phyloP scores from a whole-genome alignment of 805 yeast species.

The Yarrowia alimentaria region DNA sequence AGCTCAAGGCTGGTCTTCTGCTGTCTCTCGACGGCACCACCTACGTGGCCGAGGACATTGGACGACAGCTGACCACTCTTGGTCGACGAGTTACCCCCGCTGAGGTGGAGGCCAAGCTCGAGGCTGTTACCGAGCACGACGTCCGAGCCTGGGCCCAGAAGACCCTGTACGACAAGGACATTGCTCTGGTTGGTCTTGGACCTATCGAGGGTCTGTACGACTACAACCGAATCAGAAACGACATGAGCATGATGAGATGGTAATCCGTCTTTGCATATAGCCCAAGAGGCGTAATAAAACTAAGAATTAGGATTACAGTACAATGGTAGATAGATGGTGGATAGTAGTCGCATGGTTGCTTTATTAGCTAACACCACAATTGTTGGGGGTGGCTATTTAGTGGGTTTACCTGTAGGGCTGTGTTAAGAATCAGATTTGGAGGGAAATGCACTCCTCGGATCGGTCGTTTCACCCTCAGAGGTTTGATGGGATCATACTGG shows the following conservation, averaged over 20 bases:
- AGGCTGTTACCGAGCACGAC: conserved; percentile 72
- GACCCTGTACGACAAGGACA: conserved; percentile 70
- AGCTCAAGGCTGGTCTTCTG: conserved; percentile 85
- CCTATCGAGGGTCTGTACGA: conserved; percentile 70
- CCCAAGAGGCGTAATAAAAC: conserved; percentile 12
- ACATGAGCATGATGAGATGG: conserved; percentile 45
- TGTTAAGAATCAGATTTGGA: no score
- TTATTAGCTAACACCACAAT: no score
- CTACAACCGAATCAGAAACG: conserved; percentile 56
- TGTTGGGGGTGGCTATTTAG: no score
- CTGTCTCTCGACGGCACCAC: conserved; percentile 92
- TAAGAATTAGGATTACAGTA: no score
- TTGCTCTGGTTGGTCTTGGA: conserved; percentile 91
- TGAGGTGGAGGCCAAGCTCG: conserved; percentile 72
- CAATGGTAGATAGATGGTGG: no score
- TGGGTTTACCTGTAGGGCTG: no score
- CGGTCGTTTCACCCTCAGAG: no score
- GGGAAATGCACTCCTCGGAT: no score
- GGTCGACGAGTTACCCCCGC: conserved; percentile 75
- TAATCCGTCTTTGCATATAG: conserved; percentile 31
- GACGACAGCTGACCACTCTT: conserved; percentile 93
- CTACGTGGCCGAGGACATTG: conserved; percentile 95
- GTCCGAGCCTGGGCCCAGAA: conserved; percentile 86
- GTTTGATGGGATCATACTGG: no score
- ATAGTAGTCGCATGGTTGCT: no score